Evolutionary conservation across 805 yeast species (phyloP).

Genomic region (Torulaspora quercuum): DNA sequence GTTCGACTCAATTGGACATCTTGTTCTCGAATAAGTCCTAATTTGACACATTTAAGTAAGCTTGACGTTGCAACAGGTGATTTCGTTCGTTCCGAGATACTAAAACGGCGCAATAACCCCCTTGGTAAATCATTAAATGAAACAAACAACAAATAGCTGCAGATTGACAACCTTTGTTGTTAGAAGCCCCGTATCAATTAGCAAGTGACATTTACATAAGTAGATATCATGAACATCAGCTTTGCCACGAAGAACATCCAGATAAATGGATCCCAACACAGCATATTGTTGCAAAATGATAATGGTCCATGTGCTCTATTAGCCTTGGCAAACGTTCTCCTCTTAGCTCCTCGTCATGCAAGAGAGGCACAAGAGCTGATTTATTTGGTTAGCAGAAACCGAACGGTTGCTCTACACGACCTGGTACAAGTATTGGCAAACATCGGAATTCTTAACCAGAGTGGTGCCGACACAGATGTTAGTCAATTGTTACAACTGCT

Average conservation of each 20-base stretch:
- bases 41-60: too few species aligned
- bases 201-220: too few species aligned
- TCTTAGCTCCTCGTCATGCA: constrained; percentile 44
- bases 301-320: constrained; percentile 90
- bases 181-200: too few species aligned
- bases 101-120: not conserved
- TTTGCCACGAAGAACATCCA: constrained; percentile 26
- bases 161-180: not conserved
- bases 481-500: constrained; percentile 49
- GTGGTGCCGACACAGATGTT: constrained; percentile 34
- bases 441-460: constrained; percentile 37
- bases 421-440: constrained; percentile 52
- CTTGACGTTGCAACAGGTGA: too few species aligned
- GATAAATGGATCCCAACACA: constrained; percentile 39
- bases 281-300: constrained; percentile 67
- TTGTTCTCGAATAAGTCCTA: too few species aligned
- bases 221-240: constrained; percentile 15
- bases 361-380: constrained; percentile 31
- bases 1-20: too few species aligned
- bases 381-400: constrained; percentile 33
- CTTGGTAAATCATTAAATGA: not conserved
- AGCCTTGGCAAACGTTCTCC: constrained; percentile 67
- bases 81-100: constrained; percentile 1
- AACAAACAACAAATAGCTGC: too few species aligned
- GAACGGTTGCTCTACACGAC: constrained; percentile 38